Base-by-base conservation (phyloP, 257 asterid genomes). In the Penstemon newberryi region DNA sequence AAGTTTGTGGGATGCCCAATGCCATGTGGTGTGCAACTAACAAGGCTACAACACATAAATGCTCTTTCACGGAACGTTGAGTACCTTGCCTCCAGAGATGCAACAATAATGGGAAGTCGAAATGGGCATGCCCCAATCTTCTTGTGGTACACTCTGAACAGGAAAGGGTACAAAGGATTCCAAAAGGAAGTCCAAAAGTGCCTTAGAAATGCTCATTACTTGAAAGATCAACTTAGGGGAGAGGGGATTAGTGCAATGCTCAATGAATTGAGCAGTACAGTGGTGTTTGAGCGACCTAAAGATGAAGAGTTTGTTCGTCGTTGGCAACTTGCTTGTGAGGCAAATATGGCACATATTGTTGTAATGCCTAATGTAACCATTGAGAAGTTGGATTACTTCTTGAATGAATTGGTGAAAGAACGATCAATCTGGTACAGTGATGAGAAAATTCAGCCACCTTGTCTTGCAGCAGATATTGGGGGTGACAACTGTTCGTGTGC, bases 21-120 rank as follows among this genome's bases (percentile, higher is more conserved):
- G 98, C 97, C 98, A 44, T 92, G 98, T 63, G 98, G 98, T 53
- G 90, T 92, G 44, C 98, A 92, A 71, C 39, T 92, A 73, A 92
- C 98, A 37, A 80, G 97, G 75, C 79, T 86, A 54, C 47, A 71
- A 44, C 94, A 90, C 87, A 84, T 92, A 18, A 86, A 85, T 37
- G 79, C 82, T 54, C 97, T 93, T 40, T 87, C 99, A 2, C 82
- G 95, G 5, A 88, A 93, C 59, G 92, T 93, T 13, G 97, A 93
- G 78, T 90, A 93, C 70, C 97, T 93, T 33, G 99, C 99, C 71
- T 93, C 99, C 25, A 78, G 96, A 81, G 99, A 93, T 49, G 99
- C 99, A 12, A 93, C 97, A 59, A 93, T 93, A 84, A 90, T 93
- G 99, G 99, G 99, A 46, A 90, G 97, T 80, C 84, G 99, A 50